Base-by-base conservation (phyloP, 257 asterid species). In the Cynanchum wilfordii region DNA sequence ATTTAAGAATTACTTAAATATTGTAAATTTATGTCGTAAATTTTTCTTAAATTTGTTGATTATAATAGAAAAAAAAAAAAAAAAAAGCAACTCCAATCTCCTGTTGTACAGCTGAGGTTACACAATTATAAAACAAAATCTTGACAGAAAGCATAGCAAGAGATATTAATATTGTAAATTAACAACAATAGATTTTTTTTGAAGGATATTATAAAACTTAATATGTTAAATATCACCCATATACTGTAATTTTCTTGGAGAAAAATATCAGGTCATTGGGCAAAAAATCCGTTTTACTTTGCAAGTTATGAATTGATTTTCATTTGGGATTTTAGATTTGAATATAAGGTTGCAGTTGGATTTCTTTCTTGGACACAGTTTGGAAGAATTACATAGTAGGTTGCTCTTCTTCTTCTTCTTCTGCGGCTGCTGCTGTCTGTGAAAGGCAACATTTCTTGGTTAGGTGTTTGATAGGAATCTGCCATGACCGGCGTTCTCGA, bases 381-480 rank as follows among this genome's bases (percentile, higher is more conserved):
- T 49, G 57, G 63, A 65, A 54, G 75, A 74, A 71, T 42, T 86
- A 79, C 66, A 87, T 88, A 96, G 86, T 93, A 82, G 89, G 90
- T 19, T 74, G 72, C 33, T 73, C 84, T 77, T 75, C 79, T 79
- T 59, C 87, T 71, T 78, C 81, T 76, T 30, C 33, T 30, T 30
- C 33, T 30, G 33, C 2, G 33, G 70, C 86, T 68, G 79, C 84
- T 72, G 79, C 87, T 59, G 84, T 85, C 75, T 79, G 73, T 75
- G 84, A 96, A 76, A 87, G 95, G 84, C 96, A 85, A 60, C 86
- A 84, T 44, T 88, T 91, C 83, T 81, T 91, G 85, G 56, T 85
- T 72, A 88, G 91, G 96, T 91, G 96, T 83, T 86, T 91, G 76
- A 86, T 85, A 79, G 86, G 79, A 84, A 69, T 82, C 98, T 78